Evolutionary conservation across 2,329 filamentous ascomycete genomes (phyloP), one percentile per base, ranked within the genome.

Genomic region (Periglandula ipomoeae): DNA sequence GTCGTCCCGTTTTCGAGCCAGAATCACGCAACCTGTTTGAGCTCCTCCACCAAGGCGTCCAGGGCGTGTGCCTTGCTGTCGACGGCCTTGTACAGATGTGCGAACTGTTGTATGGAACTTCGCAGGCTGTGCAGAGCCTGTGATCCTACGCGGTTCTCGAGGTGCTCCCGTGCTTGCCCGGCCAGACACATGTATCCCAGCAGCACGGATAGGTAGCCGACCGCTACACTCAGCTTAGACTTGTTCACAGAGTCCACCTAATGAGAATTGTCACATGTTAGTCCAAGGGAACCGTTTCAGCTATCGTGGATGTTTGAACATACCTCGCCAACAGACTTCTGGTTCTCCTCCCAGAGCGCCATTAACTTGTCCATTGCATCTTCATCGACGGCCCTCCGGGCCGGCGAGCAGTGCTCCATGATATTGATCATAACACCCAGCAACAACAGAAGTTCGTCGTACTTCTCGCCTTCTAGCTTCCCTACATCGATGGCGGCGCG

Each of bases 401-500:
- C 83, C 20, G 72, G 64, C 15, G 81, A 71, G 59, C 82, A 89
- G 60, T 88, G 84, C 62, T 95, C 89, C 8, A 87, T 79, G 48
- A 96, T 78, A 59, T 96, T 96, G 64, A 95, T 95, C 66, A 91
- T 78, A 20, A 88, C 80, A 0, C 89, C 90, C 35, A 95, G 71
- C 46, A 87, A 78, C 38, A 96, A 74, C 44, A 95, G 78, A 13
- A 95, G 73, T 44, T 80, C 76, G 55, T 95, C 85, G 47, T 90
- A 69, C 1, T 74, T 66, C 20, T 71, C 70, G 2, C 69, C 65
- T 10, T 72, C 63, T 47, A 79, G 71, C n/a, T 70, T 66, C 24
- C 73, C 72, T 41, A 70, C 71, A 5, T 68, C 66, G 49, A 79
- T 66, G 6, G 73, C 72, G 2, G 67, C 61, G 34, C 75, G 65